A percentile compares a stretch with the other conserved stretches of the same genome.
These are phyloP conservation scores for Astrothelium subdiscretum DNA, from an alignment of 495 filamentous ascomycete species.

Conservation along the genomic window DNA sequence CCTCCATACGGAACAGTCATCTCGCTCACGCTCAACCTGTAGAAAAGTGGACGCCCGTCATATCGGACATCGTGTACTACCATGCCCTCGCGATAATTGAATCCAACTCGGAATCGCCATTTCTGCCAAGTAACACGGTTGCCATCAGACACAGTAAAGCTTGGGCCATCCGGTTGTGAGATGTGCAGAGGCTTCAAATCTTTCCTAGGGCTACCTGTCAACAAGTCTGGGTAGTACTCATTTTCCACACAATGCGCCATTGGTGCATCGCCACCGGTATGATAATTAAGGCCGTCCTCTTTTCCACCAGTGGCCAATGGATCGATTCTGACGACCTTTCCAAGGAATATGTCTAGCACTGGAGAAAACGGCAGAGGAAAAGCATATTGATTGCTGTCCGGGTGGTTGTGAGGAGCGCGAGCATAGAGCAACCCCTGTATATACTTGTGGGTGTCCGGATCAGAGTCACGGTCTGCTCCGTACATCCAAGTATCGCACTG, in stretches of 20 bases:
- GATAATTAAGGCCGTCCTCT: slow-evolving; percentile 9
- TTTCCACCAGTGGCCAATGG: slow-evolving; percentile 9
- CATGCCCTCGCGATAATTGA: slow-evolving; percentile 28
- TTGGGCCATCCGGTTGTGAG: slow-evolving; percentile 23
- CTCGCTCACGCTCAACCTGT: slow-evolving; percentile 58
- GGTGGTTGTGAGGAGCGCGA: slow-evolving; percentile 6
- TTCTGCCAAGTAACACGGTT: slow-evolving; percentile 28
- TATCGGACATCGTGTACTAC: slow-evolving; percentile 44
- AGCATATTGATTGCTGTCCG: slow-evolving; percentile 11
- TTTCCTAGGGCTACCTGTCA: slow-evolving; percentile 1
- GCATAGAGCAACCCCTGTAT: slow-evolving; percentile 9
- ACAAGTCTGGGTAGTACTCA: slow-evolving; percentile 15
- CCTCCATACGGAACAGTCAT: slow-evolving; percentile 57
- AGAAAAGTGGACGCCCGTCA: slow-evolving; percentile 55
- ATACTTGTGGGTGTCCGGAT: slow-evolving; percentile 7
- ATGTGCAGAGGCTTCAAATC: slow-evolving; percentile 22
- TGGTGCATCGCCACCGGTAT: slow-evolving; percentile 4
- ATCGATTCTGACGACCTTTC: slow-evolving; percentile 8
- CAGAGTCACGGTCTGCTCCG: slow-evolving; percentile 10
- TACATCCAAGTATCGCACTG: slow-evolving; percentile 14
- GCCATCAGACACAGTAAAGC: slow-evolving; percentile 18
- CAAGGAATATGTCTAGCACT: slow-evolving; percentile 5
- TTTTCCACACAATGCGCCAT: slow-evolving; percentile 10
- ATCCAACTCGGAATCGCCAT: slow-evolving; percentile 27
- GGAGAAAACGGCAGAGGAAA: slow-evolving; percentile 10